Percentiles rank a stretch among this genome's conserved stretches.
Evolutionary conservation across 208 protist species (phyloP).

Genomic region (Histomonas meleagridis): DNA sequence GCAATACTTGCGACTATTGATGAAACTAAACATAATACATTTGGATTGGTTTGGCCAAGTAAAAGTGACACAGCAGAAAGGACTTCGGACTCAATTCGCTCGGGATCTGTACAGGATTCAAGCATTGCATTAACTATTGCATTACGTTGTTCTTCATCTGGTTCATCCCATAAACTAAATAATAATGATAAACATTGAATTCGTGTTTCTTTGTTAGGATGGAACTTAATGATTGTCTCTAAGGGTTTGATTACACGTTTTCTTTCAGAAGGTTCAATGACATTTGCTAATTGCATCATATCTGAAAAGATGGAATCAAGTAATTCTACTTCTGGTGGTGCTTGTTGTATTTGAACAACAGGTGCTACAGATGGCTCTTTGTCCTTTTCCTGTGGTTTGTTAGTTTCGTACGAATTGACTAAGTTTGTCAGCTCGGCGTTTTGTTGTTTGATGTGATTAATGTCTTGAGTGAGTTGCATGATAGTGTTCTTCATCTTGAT

Average conservation of each 20-base stretch:
- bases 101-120: not conserved
- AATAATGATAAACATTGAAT: not conserved
- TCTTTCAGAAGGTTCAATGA: not conserved
- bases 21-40: not conserved
- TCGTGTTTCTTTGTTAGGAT: not conserved
- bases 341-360: not conserved
- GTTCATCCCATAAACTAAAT: not conserved
- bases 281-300: not conserved
- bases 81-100: not conserved
- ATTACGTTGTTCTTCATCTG: not conserved
- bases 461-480: not conserved
- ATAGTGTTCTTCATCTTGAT: not conserved
- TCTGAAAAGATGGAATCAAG: not conserved
- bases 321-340: not conserved
- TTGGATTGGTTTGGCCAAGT: not conserved
- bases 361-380: not conserved
- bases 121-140: not conserved
- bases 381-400: not conserved
- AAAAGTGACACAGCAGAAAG: not conserved
- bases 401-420: not conserved
- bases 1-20: not conserved
- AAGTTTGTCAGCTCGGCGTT: not conserved
- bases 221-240: not conserved
- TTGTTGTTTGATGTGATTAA: not conserved
- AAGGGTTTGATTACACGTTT: not conserved